A percentile compares a stretch with the other conserved stretches of the same genome.
Conservation (phyloP, 1,284 basidiomycete genomes). For the Austropuccinia psidii region DNA sequence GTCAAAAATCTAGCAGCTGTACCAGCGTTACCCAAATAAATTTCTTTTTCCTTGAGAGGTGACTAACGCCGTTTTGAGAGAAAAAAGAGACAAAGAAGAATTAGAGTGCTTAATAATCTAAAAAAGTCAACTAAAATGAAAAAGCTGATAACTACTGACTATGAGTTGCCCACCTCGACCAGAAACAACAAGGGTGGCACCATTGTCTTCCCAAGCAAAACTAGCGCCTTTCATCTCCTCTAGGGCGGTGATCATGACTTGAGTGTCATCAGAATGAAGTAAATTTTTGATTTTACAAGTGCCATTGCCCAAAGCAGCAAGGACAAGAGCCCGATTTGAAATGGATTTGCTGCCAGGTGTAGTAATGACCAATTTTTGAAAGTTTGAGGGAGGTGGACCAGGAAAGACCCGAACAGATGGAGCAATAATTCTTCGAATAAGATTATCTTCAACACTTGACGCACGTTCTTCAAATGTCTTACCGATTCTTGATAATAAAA, state of each 20-base stretch:
- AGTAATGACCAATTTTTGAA: slow-evolving; percentile 69
- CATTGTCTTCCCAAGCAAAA: slow-evolving; percentile 84
- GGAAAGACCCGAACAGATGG: slow-evolving; percentile 68
- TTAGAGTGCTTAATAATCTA: background rate
- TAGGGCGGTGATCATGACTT: slow-evolving; percentile 96
- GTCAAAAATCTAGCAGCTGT: slow-evolving; percentile 97
- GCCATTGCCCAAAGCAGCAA: slow-evolving; percentile 83
- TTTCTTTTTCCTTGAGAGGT: slow-evolving; percentile 68
- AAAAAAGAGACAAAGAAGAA: background rate
- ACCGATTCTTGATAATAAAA: slow-evolving; percentile 81
- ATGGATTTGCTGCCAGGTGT: slow-evolving; percentile 96
- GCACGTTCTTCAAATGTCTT: slow-evolving; percentile 87
- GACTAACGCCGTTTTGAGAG: slow-evolving; percentile 47
- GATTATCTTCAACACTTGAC: slow-evolving; percentile 68
- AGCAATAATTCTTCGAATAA: slow-evolving; percentile 71
- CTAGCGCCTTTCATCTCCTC: slow-evolving; percentile 81
- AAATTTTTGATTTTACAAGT: slow-evolving; percentile 83
- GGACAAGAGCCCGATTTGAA: slow-evolving; percentile 86
- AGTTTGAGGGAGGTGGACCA: slow-evolving; percentile 54
- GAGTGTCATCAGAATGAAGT: slow-evolving; percentile 94
- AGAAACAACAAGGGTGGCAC: slow-evolving; percentile 83
- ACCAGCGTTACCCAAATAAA: slow-evolving; percentile 95
- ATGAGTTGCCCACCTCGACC: slow-evolving; percentile 76
- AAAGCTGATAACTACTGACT: slow-evolving; percentile 6
- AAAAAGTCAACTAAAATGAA: background rate